These are phyloP conservation scores for Tuber microsphaerosporum DNA, from an alignment of 495 filamentous ascomycete genomes.

Conservation along the genomic window DNA sequence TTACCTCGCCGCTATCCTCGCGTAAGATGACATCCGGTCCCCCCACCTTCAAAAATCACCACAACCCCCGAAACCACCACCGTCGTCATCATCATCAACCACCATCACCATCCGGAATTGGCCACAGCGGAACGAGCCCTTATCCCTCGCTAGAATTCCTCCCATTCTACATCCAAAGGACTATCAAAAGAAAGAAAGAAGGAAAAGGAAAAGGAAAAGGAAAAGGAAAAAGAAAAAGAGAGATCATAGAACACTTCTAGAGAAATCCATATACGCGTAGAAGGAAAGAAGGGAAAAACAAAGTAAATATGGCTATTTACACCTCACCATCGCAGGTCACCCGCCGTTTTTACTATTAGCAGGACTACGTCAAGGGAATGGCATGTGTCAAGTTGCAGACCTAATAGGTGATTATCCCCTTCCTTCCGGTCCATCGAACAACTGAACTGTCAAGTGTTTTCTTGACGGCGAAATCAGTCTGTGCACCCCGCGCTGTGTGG, in stretches of 20 bases:
- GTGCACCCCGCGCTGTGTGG: neutral
- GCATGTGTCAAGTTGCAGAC: neutral
- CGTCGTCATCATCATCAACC: neutral
- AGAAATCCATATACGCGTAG: neutral
- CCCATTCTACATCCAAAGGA: neutral
- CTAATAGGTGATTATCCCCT: neutral
- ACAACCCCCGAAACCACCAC: neutral
- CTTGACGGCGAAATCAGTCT: neutral
- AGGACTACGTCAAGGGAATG: neutral
- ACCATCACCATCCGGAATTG: constrained; percentile 1
- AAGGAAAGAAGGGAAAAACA: neutral
- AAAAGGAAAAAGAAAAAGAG: neutral
- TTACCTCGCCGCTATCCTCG: neutral
- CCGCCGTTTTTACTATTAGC: neutral
- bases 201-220: neutral
- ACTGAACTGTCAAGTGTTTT: neutral
- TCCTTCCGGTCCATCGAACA: neutral
- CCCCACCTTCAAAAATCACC: neutral
- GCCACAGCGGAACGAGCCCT: neutral
- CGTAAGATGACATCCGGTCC: neutral
- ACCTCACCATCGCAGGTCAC: neutral
- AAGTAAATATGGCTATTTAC: neutral
- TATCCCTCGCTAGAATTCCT: neutral
- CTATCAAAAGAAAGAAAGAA: neutral
- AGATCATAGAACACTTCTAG: neutral